Conservation (phyloP, 345 rosid genomes). For the Theobroma cacao region DNA sequence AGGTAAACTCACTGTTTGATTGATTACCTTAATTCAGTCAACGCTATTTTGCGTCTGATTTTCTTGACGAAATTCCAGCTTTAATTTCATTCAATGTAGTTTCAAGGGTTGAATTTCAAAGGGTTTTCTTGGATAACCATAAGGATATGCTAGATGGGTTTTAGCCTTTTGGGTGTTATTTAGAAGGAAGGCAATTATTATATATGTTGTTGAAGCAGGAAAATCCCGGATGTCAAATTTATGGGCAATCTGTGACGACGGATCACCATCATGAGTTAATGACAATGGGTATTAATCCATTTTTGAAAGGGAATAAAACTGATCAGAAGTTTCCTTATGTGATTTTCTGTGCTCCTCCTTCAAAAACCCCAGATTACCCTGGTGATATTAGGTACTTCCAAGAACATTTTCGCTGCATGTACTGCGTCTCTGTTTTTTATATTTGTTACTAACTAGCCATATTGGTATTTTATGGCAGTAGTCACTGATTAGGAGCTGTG, state of each 20-base stretch:
- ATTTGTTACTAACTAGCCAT: background rate
- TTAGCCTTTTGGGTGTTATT: background rate
- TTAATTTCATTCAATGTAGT: background rate
- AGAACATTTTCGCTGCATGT: background rate
- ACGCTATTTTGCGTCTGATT: background rate
- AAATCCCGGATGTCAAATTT: constrained; percentile 67
- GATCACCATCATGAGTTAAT: constrained; percentile 85
- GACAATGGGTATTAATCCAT: constrained; percentile 74
- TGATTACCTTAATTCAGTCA: background rate
- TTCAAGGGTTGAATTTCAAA: background rate
- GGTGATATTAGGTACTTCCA: constrained; percentile 70
- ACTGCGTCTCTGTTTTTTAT: background rate
- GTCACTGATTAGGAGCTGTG: background rate
- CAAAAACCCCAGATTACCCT: constrained; percentile 71
- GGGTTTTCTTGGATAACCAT: background rate
- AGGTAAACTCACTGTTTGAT: constrained; percentile 39
- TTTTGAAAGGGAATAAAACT: constrained; percentile 44
- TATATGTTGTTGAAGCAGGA: constrained; percentile 39
- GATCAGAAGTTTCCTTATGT: constrained; percentile 60
- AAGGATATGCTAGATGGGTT: background rate
- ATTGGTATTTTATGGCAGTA: background rate
- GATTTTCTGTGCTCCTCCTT: constrained; percentile 95
- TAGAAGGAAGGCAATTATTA: background rate
- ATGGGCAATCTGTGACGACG: constrained; percentile 76
- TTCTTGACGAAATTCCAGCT: background rate